These are phyloP conservation scores for Nothopassalora personata DNA, from an alignment of 2,329 filamentous ascomycete genomes.

Conservation along the genomic window DNA sequence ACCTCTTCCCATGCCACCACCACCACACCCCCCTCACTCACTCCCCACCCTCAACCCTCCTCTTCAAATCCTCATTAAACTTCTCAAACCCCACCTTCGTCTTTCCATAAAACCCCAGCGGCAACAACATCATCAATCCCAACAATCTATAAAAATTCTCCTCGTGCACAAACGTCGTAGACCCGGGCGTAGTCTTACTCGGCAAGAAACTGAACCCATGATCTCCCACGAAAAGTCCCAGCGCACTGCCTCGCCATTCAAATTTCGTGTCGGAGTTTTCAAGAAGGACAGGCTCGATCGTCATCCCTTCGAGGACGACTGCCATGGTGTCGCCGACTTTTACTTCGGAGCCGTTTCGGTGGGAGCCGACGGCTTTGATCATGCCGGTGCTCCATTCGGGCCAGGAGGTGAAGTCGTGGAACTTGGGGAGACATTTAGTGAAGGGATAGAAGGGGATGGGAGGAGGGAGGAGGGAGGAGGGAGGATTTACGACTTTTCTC, in stretches of 20 bases:
- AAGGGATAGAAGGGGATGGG: background rate
- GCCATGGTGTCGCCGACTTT: conserved; percentile 13
- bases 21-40: background rate
- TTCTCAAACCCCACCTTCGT: conserved; percentile 12
- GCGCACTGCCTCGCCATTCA: conserved; percentile 14
- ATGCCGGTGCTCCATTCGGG: background rate
- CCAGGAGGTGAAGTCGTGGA: background rate
- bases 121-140: conserved; percentile 5
- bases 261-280: conserved; percentile 4
- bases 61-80: conserved; percentile 19
- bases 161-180: conserved; percentile 17
- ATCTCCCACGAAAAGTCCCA: conserved; percentile 14
- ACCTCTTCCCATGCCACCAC: background rate
- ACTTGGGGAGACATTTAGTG: background rate
- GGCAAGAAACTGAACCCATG: conserved; percentile 16
- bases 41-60: conserved; percentile 10
- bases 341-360: background rate
- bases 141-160: conserved; percentile 16
- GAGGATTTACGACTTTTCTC: background rate
- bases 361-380: background rate
- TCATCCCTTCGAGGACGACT: conserved; percentile 12
- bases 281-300: conserved; percentile 10
- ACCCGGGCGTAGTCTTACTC: conserved; percentile 9
- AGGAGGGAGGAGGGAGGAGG: background rate
- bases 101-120: conserved; percentile 3